Base-by-base conservation (phyloP, 176 grass and related monocot species). In the Rhynchospora tenuis region DNA sequence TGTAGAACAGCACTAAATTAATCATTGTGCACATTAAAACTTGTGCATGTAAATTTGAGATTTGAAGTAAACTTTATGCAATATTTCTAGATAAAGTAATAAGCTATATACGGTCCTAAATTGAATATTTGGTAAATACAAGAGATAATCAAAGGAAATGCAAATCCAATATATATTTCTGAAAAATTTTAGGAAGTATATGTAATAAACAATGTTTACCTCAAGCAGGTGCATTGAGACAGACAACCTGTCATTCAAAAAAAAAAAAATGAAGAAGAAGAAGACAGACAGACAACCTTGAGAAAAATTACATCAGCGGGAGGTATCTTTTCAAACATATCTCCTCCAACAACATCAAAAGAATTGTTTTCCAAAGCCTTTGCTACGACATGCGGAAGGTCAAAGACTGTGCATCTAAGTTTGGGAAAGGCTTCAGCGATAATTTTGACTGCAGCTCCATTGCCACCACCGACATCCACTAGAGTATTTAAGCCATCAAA, bases 381-480 rank as follows among this genome's bases (percentile, higher is more conserved):
- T 1, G 15, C 19, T 3, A 92, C 27, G 16, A 92, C 87, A 68
- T 66, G 58, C 4, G 90, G 85, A 17, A 92, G 87, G 4, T 87
- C 90, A 79, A 92, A 74, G 4, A 92, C 87, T 0, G 82, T 78
- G 85, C 87, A 92, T 45, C 56, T 84, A 66, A 92, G 42, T 13
- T 27, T 19, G 1, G 87, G 85, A 79, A 89, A 91, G 14, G 90
- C 87, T 2, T 47, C 66, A 0, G 85, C 46, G 0, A 91, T 88
- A 61, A 78, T 55, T 81, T 71, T 86, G 1, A 55, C 80, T 1
- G 80, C 26, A 12, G 66, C 63, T 29, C 90, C 87, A 3, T 19
- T 86, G 47, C 89, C 78, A 1, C 92, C 92, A 2, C 75, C 87
- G 10, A 91, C 87, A 76, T 94, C 92, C 17, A 89, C 75, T 11